Evolutionary conservation across 345 rosid genomes (phyloP), one percentile per base, ranked within the genome.

Genomic region (Combretum micranthum): DNA sequence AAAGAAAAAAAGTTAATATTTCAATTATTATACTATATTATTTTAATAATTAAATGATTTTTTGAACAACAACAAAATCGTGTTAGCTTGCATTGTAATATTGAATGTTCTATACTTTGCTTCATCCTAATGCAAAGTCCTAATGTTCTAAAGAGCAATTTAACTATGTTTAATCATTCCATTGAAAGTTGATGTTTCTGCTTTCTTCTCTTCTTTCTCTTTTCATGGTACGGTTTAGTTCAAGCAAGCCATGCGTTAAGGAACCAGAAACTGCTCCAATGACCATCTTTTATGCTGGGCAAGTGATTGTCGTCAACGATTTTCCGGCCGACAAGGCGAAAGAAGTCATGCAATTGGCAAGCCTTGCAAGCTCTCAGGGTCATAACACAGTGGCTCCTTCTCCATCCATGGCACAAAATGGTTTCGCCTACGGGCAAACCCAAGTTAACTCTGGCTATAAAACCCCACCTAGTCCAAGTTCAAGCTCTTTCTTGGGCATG

Each of bases 271-370:
- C 79, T 55, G 83, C 89, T 2, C 88, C 71, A 23, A 72, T 92
- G 89, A 88, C 98, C 18, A 88, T 92, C 50, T 88, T 92, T 72
- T 92, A 92, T 59, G 78, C 22, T 13, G 96, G 98, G 18, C 78
- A 83, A 72, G 95, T 88, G 63, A 69, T 86, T 42, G 93, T 82
- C 47, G 81, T 86, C 66, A 64, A 88, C 12, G 85, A 86, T 57
- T 81, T 88, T 47, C 80, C 93, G 2, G 83, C 86, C 42, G 87
- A 86, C 19, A 86, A 85, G 71, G 98, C 96, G 0, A 83, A 81
- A 64, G 84, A 92, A 68, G 66, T 92, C 59, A 81, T 92, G 84
- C 57, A 50, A 61, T 60, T 92, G 47, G 95, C 91, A 0, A 67
- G 76, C 75, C 68, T 63, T 61, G 86, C 81, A 52, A 64, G 76